Base-by-base conservation (phyloP, 331 rosid genomes). In the Ulmus americana region DNA sequence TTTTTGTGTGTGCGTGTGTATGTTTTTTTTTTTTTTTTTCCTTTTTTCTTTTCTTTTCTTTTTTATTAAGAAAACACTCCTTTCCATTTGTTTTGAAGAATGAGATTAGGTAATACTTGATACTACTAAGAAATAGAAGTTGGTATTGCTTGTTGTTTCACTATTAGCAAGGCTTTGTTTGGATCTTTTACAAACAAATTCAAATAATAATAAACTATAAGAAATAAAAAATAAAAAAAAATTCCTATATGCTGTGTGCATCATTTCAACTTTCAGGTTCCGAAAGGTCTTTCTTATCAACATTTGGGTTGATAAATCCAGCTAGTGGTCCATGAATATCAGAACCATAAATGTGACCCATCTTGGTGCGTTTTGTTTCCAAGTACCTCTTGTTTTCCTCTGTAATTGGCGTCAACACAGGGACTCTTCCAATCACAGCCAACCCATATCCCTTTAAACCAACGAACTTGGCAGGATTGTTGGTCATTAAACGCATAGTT, bases 331-430 rank as follows among this genome's bases (percentile, higher is more conserved):
- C 84, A 39, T 65, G 76, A 41, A 90, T 63, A 74, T 90, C 92
- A 62, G 97, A 90, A 1, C 92, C 95, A 70, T 84, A 91, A 40
- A 91, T 63, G 66, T 91, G 97, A 16, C 95, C 96, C 95, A 91
- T 88, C 64, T 82, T 88, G 52, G 87, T 88, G 42, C 97, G 70
- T 74, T 91, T 88, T 8, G 96, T 81, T 79, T 91, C 91, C 80
- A 91, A 52, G 46, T 91, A 88, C 45, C 40, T 74, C 75, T 77
- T 79, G 78, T 91, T 84, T 67, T 83, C 92, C 49, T 91, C 87
- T 0, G 96, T 91, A 52, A 86, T 88, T 13, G 90, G 85, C 44
- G 96, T 88, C 81, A 88, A 12, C 14, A 91, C 83, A 38, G 96
- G 95, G 39, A 91, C 96, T 12, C 96, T 83, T 8, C 92, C 92